A percentile compares a stretch with the other conserved stretches of the same genome.
Evolutionary conservation across 2,329 filamentous ascomycete genomes (phyloP).

Genomic region (Plectosphaerella plurivora): DNA sequence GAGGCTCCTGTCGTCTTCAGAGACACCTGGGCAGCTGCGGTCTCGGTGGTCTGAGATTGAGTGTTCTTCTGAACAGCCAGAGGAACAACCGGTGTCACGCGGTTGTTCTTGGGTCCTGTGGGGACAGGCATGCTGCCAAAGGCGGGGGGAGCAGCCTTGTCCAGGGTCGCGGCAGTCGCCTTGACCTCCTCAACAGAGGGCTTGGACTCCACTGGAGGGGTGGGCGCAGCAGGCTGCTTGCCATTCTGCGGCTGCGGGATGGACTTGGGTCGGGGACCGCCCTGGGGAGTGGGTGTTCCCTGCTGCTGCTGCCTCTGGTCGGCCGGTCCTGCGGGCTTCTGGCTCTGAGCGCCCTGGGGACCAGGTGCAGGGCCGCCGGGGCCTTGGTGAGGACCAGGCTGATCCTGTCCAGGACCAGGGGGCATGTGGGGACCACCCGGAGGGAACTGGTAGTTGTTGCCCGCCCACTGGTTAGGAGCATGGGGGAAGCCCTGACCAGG

Average conservation of each 20-base stretch:
- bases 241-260: conserved; percentile 4
- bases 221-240: conserved; percentile 44
- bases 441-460: conserved; percentile 57
- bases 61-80: conserved; percentile 34
- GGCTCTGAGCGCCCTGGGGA: conserved; percentile 24
- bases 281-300: conserved; percentile 35
- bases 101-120: conserved; percentile 44
- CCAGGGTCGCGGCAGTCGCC: conserved; percentile 48
- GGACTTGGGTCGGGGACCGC: conserved; percentile 7
- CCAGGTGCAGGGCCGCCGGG: conserved; percentile 19
- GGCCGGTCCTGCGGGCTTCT: conserved; percentile 39
- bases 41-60: conserved; percentile 12
- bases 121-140: conserved; percentile 33
- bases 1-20: conserved; percentile 21
- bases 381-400: conserved; percentile 1
- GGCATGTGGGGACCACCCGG: conserved; percentile 49
- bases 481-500: conserved; percentile 70
- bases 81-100: conserved; percentile 63
- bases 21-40: conserved; percentile 15
- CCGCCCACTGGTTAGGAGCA: conserved; percentile 51
- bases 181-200: conserved; percentile 51
- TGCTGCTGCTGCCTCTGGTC: conserved; percentile 39
- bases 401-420: conserved; percentile 23
- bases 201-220: conserved; percentile 65
- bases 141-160: conserved; percentile 22